These are phyloP conservation scores for Talaromyces trachyspermus DNA, from an alignment of 495 filamentous ascomycete species.

Conservation along the genomic window DNA sequence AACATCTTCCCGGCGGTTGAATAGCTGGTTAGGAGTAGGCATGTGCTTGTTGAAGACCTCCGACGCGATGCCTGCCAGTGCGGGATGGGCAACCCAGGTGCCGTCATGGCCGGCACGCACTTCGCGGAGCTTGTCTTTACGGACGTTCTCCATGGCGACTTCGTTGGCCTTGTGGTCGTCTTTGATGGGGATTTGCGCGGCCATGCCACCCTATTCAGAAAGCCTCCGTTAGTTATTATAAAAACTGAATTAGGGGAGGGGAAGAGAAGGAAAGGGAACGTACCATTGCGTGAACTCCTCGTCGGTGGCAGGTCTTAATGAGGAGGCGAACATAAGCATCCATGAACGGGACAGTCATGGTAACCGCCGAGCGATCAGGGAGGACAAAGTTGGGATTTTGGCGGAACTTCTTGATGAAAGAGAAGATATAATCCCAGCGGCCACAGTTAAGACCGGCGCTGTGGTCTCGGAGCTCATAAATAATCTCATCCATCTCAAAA, in stretches of 20 bases:
- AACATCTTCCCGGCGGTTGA: slow-evolving; percentile 84
- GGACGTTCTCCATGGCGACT: slow-evolving; percentile 87
- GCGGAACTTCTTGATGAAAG: slow-evolving; percentile 99
- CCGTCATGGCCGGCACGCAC: slow-evolving; percentile 93
- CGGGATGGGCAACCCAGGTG: slow-evolving; percentile 95
- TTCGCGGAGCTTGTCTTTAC: slow-evolving; percentile 93
- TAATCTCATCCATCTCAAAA: slow-evolving; percentile 99
- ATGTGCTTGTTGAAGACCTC: slow-evolving; percentile 99
- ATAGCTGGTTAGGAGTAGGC: slow-evolving; percentile 97
- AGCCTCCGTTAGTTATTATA: slow-evolving; percentile 12
- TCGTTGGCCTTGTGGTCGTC: slow-evolving; percentile 85
- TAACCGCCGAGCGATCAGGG: slow-evolving; percentile 83
- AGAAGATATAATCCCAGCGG: slow-evolving; percentile 99
- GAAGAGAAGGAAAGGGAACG: background rate
- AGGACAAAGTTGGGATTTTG: slow-evolving; percentile 88
- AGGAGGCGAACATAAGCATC: slow-evolving; percentile 93
- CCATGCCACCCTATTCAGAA: slow-evolving; percentile 80
- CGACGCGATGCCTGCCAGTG: slow-evolving; percentile 77
- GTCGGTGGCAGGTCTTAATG: slow-evolving; percentile 94
- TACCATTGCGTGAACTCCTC: slow-evolving; percentile 93
- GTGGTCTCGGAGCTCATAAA: slow-evolving; percentile 98
- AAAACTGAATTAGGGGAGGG: too few relatives aligned
- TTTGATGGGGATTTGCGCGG: slow-evolving; percentile 98
- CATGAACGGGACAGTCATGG: slow-evolving; percentile 99
- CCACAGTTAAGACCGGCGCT: slow-evolving; percentile 96